Evolutionary conservation across 768 basidiomycete genomes (phyloP), one percentile per base, ranked within the genome.

Genomic region (Leccinum aurantiacum): DNA sequence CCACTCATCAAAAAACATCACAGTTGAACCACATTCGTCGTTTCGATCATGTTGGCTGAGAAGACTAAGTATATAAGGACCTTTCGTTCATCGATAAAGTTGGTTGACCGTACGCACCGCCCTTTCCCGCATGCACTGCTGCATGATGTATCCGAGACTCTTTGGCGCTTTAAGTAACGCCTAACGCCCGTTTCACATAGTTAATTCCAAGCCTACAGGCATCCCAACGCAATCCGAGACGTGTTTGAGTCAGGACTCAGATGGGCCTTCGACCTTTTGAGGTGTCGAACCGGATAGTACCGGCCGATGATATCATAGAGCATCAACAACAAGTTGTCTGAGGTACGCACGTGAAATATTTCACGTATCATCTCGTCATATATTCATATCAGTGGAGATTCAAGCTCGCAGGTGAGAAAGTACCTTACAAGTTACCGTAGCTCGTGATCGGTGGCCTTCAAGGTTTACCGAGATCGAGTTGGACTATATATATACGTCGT

Each of bases 71-170:
- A 53, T 60, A 53, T 47, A 56, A 41, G 51, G 46, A 49, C 29
- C 27, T 49, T 33, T 33, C 44, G 15, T 46, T 58, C 50, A 70
- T 71, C 69, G 67, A 71, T 70, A 31, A 56, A 54, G 53, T 48
- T 48, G 37, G 55, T 58, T 46, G 51, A 53, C 25, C 22, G 29
- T 60, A 29, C 29, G 46, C 54, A 53, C 53, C n/a, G 9, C 24
- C 31, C 38, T 67, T 54, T 51, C 35, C 47, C 48, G 29, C 51
- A 46, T 47, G 27, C 22, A 31, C 35, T 37, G 37, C 35, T 35
- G 13, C 35, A 35, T 35, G 35, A 35, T 35, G 35, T 14, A 35
- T 35, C 35, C 35, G 35, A 13, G 35, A 35, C 35, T 35, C 33
- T 35, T 35, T 35, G 33, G 38, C 17, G 38, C 17, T 41, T 41